Evolutionary conservation across 23 red algal species (phyloP).

Genomic region (Gracilaria vermiculophylla): DNA sequence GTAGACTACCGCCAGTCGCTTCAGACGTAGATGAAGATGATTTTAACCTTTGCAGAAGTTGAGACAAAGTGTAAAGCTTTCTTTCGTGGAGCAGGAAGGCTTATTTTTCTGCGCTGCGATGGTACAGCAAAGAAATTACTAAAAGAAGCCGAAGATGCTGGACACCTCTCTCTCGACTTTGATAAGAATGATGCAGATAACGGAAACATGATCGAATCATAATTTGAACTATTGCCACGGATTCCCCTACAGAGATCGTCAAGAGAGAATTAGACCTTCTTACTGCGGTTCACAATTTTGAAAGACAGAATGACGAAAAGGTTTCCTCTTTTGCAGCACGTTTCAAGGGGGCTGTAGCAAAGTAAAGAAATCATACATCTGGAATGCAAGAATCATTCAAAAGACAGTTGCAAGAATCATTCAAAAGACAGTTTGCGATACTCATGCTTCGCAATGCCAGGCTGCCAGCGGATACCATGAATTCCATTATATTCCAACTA

Average conservation of each 20-base stretch:
- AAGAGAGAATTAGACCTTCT: slow-evolving; percentile 34
- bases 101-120: slow-evolving; percentile 34
- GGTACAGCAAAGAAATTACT: slow-evolving; percentile 19
- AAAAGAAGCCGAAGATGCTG: not conserved
- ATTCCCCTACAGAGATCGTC: slow-evolving; percentile 41
- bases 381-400: not conserved
- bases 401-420: not conserved
- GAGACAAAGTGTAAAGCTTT: slow-evolving; percentile 47
- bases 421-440: slow-evolving; percentile 35
- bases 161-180: slow-evolving; percentile 11
- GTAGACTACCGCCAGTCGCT: slow-evolving; percentile 29
- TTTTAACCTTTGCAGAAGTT: slow-evolving; percentile 36
- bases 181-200: not conserved
- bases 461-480: slow-evolving; percentile 15
- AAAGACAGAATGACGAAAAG: not conserved
- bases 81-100: not conserved
- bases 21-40: slow-evolving; percentile 42
- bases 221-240: slow-evolving; percentile 40
- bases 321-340: slow-evolving; percentile 3
- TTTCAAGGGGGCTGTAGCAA: slow-evolving; percentile 20
- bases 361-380: not conserved
- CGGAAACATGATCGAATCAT: slow-evolving; percentile 30
- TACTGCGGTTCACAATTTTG: slow-evolving; percentile 4
- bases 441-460: slow-evolving; percentile 29
- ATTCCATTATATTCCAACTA: slow-evolving; percentile 15